These are phyloP conservation scores for Aristolochia contorta DNA, from an alignment of 164 flowering plant genomes.

Conservation along the genomic window DNA sequence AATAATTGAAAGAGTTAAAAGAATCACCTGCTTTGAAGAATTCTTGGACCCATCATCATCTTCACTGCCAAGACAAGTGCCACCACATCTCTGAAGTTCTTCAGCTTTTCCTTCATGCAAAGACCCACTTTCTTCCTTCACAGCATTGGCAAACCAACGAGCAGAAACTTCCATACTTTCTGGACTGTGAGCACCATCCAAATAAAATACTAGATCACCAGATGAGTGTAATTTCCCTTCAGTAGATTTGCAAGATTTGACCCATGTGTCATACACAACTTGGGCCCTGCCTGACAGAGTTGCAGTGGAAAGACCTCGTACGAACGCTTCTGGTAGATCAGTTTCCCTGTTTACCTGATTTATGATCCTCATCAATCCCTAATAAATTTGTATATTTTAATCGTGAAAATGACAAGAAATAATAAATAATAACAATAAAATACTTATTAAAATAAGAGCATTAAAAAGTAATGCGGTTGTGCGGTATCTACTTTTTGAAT, in stretches of 20 bases:
- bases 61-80: conserved; percentile 9
- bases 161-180: conserved; percentile 93
- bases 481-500: conserved; percentile 29
- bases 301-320: conserved; percentile 70
- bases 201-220: conserved; percentile 64
- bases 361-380: background rate
- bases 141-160: conserved; percentile 63
- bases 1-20: background rate
- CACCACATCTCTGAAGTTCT: conserved; percentile 18
- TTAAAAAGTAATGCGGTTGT: background rate
- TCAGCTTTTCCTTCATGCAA: conserved; percentile 8
- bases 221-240: conserved; percentile 16
- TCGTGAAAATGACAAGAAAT: background rate
- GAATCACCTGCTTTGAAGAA: conserved; percentile 43
- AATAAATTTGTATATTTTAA: background rate
- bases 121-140: conserved; percentile 22
- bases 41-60: conserved; percentile 18
- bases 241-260: conserved; percentile 10
- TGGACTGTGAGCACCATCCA: conserved; percentile 95
- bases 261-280: conserved; percentile 34
- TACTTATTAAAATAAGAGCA: background rate
- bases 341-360: conserved; percentile 26
- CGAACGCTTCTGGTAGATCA: conserved; percentile 50
- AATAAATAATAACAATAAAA: background rate
- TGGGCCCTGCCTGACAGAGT: conserved; percentile 63